phyloP scores from a whole-genome alignment of 345 rosid species.

The Hibiscus syriacus region DNA sequence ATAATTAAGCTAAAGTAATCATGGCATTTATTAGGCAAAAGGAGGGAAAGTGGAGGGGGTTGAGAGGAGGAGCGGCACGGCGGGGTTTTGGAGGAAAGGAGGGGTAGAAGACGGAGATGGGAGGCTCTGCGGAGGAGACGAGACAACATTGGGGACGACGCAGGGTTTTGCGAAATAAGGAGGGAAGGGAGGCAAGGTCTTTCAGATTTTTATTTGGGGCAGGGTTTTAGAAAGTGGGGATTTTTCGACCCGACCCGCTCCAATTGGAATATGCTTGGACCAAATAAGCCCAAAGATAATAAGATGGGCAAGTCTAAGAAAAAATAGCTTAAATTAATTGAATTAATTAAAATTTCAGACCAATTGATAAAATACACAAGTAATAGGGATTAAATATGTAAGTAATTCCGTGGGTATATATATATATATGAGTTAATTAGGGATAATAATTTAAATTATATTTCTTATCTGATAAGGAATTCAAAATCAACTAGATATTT shows the following conservation, averaged over 20 bases:
- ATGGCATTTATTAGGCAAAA: neutral
- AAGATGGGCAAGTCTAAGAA: no score
- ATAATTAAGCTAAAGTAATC: neutral
- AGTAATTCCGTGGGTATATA: no score
- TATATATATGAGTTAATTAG: no score
- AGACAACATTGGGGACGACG: conserved; percentile 41
- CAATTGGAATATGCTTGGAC: neutral
- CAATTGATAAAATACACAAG: no score
- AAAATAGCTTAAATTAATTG: no score
- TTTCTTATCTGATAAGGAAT: no score
- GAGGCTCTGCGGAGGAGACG: conserved; percentile 61
- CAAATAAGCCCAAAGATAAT: neutral
- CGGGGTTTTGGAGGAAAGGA: conserved; percentile 28
- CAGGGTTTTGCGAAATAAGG: neutral
- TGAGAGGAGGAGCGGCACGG: conserved; percentile 10
- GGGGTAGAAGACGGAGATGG: conserved; percentile 40
- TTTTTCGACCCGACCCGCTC: neutral
- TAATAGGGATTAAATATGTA: no score
- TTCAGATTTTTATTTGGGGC: neutral
- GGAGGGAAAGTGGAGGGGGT: conserved; percentile 24
- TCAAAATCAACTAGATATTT: no score
- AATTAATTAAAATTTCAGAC: no score
- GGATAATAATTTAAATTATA: no score
- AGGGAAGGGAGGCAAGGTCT: neutral
- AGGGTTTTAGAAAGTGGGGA: neutral